Percentiles rank a stretch among this genome's conserved stretches.
phyloP scores from a whole-genome alignment of 1,139 yeast species.

The Yamadazyma songkhlaensis region DNA sequence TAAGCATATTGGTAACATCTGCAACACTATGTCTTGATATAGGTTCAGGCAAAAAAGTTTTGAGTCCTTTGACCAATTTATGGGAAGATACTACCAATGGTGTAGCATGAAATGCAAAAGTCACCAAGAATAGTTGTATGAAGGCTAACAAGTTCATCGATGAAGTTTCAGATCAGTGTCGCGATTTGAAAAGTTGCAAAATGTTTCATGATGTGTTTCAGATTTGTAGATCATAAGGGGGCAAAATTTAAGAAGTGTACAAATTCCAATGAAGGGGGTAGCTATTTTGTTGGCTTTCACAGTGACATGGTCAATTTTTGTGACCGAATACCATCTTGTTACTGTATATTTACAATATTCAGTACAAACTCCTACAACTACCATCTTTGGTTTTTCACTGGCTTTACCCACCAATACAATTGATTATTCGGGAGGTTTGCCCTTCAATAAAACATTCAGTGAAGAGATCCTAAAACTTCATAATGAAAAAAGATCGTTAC shows the following conservation, averaged over 20 bases:
- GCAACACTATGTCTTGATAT: slow-evolving; percentile 15
- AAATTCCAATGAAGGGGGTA: neutral
- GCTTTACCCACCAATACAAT: neutral
- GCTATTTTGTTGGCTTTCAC: neutral
- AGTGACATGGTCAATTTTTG: neutral
- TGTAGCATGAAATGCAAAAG: slow-evolving; percentile 9
- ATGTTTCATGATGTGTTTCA: slow-evolving; percentile 5
- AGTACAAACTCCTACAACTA: slow-evolving; percentile 2
- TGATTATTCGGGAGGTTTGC: slow-evolving; percentile 12
- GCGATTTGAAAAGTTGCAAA: slow-evolving; percentile 7
- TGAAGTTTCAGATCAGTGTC: neutral
- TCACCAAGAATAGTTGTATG: neutral
- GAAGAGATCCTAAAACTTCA: slow-evolving; percentile 24
- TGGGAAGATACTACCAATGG: slow-evolving; percentile 46
- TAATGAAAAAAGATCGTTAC: slow-evolving; percentile 28
- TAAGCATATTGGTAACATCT: slow-evolving; percentile 42
- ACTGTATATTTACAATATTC: slow-evolving; percentile 12
- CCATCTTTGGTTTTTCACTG: neutral
- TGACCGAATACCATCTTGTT: slow-evolving; percentile 18
- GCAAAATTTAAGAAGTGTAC: no score
- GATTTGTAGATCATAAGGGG: neutral
- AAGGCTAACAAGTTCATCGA: slow-evolving; percentile 1
- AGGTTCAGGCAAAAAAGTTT: slow-evolving; percentile 18
- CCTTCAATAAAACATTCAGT: slow-evolving; percentile 23
- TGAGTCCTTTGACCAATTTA: slow-evolving; percentile 33